phyloP scores from a whole-genome alignment of 139 green algal species.

The Zygnema circumcarinatum region DNA sequence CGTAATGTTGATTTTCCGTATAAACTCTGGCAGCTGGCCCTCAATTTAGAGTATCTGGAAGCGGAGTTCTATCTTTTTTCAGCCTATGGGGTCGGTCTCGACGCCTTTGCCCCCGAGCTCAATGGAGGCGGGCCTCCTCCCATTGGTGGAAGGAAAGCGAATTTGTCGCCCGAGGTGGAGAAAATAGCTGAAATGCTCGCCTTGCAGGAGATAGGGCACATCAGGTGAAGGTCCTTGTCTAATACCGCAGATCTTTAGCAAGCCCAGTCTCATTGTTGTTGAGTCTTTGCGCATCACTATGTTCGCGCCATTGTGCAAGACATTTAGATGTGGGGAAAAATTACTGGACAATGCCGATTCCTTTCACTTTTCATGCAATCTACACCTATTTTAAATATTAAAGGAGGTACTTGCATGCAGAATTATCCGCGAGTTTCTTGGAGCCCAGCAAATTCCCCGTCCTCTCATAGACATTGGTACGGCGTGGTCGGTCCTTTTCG shows the following conservation, averaged over 20 bases:
- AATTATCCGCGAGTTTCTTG: slow-evolving; percentile 29
- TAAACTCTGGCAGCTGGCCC: slow-evolving; percentile 12
- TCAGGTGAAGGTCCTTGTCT: not conserved
- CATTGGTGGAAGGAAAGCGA: slow-evolving; percentile 16
- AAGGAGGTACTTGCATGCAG: slow-evolving; percentile 1
- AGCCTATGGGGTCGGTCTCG: slow-evolving; percentile 19
- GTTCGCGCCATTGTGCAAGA: too few relatives aligned
- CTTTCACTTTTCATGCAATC: too few relatives aligned
- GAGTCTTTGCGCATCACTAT: too few relatives aligned
- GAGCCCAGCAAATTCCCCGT: not conserved
- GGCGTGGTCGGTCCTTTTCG: not conserved
- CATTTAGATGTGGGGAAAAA: too few relatives aligned
- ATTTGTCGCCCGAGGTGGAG: not conserved
- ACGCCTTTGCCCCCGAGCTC: not conserved
- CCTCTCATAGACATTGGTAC: slow-evolving; percentile 8
- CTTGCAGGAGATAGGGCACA: slow-evolving; percentile 15
- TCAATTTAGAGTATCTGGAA: slow-evolving; percentile 21
- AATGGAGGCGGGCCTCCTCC: slow-evolving; percentile 19
- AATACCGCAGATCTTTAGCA: too few relatives aligned
- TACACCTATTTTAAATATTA: too few relatives aligned
- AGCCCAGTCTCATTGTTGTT: too few relatives aligned
- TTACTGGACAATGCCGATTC: too few relatives aligned
- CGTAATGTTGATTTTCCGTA: too few relatives aligned
- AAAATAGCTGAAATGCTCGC: slow-evolving; percentile 9
- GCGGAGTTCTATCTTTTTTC: slow-evolving; percentile 30